These are phyloP conservation scores for Brassica juncea DNA, from an alignment of 345 rosid genomes.

Conservation along the genomic window DNA sequence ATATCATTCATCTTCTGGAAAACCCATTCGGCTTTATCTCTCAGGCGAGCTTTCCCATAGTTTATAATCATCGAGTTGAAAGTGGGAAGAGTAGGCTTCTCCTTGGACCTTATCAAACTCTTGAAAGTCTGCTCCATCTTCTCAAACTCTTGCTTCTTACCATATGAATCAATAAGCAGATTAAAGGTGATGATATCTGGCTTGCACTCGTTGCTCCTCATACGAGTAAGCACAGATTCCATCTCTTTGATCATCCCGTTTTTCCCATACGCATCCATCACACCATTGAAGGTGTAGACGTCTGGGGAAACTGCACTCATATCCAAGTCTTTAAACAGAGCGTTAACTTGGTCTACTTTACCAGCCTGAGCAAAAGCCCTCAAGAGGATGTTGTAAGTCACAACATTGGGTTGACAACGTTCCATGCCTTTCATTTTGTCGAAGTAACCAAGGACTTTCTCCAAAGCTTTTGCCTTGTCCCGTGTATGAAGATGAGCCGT, in stretches of 20 bases:
- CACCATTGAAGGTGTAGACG: conserved; percentile 77
- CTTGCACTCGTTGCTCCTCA: conserved; percentile 74
- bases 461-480: conserved; percentile 80
- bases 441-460: conserved; percentile 74
- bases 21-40: conserved; percentile 66
- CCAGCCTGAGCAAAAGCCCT: conserved; percentile 88
- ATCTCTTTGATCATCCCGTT: conserved; percentile 88
- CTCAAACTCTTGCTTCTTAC: conserved; percentile 80
- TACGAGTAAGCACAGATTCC: conserved; percentile 77
- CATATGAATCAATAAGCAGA: conserved; percentile 77
- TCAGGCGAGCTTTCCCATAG: conserved; percentile 81
- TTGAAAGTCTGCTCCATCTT: conserved; percentile 94
- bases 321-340: conserved; percentile 72
- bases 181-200: conserved; percentile 85
- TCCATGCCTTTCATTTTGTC: conserved; percentile 83
- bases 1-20: conserved; percentile 64
- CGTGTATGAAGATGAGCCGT: conserved; percentile 83
- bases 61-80: conserved; percentile 87
- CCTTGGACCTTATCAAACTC: conserved; percentile 76
- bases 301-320: conserved; percentile 67
- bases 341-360: conserved; percentile 67
- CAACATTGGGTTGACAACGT: conserved; percentile 78
- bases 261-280: conserved; percentile 96
- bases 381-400: conserved; percentile 83
- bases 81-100: conserved; percentile 77